phyloP scores from a whole-genome alignment of 345 rosid genomes.

The Streptanthus diversifolius region DNA sequence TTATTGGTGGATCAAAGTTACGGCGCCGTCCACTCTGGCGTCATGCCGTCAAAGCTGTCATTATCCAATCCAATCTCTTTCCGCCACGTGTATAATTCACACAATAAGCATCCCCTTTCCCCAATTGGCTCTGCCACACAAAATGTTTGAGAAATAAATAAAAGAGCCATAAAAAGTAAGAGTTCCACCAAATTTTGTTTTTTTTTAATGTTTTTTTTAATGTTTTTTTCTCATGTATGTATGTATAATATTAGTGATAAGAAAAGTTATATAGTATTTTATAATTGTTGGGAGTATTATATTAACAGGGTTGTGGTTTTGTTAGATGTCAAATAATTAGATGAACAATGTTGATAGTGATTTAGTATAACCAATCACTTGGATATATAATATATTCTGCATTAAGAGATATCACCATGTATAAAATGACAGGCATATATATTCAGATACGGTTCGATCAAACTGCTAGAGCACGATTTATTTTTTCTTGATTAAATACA shows the following conservation, averaged over 20 bases:
- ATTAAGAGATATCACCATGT: background rate
- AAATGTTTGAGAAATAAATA: slow-evolving; percentile 19
- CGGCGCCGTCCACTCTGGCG: slow-evolving; percentile 30
- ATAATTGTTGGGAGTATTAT: background rate
- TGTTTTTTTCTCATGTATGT: background rate
- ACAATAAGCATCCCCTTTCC: background rate
- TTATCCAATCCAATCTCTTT: slow-evolving; percentile 7
- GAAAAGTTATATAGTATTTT: background rate
- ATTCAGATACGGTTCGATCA: background rate
- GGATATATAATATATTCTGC: background rate
- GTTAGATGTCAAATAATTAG: background rate
- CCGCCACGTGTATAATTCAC: slow-evolving; percentile 18
- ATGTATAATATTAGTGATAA: background rate
- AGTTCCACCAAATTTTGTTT: slow-evolving; percentile 1
- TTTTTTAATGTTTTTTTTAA: background rate
- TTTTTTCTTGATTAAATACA: background rate
- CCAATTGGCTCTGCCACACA: slow-evolving; percentile 18
- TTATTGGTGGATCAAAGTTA: slow-evolving; percentile 20
- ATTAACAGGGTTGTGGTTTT: background rate
- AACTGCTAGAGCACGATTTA: background rate
- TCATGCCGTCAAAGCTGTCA: slow-evolving; percentile 32
- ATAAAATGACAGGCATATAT: background rate
- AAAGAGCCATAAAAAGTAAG: background rate
- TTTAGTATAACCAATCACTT: background rate
- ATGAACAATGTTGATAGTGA: background rate